phyloP scores from a whole-genome alignment of 371 early-diverging fungal species.

The Phascolomyces articulosus region DNA sequence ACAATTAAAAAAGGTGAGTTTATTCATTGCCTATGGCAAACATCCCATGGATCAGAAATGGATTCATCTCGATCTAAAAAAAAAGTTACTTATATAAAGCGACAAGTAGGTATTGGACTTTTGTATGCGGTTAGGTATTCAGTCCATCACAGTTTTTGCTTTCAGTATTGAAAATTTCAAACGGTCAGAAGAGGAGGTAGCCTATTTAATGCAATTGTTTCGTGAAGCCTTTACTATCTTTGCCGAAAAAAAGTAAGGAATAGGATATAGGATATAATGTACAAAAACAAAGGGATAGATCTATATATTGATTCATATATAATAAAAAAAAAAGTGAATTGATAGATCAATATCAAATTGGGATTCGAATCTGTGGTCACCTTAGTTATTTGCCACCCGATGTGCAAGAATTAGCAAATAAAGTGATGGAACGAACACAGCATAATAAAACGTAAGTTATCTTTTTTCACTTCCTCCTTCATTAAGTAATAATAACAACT shows the following conservation, averaged over 20 bases:
- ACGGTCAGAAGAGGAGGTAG: conserved; percentile 90
- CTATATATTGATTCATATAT: no score
- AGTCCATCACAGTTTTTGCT: conserved; percentile 95
- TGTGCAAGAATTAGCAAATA: conserved; percentile 56
- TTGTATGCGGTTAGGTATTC: conserved; percentile 86
- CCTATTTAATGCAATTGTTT: conserved; percentile 86
- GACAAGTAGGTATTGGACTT: conserved; percentile 76
- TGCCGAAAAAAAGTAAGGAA: conserved; percentile 67
- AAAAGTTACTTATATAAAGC: not conserved
- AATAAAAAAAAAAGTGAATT: conserved; percentile 53
- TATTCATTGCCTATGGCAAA: no score
- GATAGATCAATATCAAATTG: conserved; percentile 72
- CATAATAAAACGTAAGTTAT: conserved; percentile 64
- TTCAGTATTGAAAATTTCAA: conserved; percentile 98
- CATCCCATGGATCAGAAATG: no score
- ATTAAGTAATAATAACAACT: not conserved
- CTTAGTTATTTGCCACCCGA: conserved; percentile 62
- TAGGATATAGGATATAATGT: no score
- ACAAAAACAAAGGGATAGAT: no score
- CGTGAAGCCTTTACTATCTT: conserved; percentile 77
- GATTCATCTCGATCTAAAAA: no score
- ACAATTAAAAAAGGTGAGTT: conserved; percentile 75
- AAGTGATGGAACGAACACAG: conserved; percentile 72
- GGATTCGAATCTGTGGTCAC: conserved; percentile 87
- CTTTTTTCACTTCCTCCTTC: conserved; percentile 29